phyloP scores from a whole-genome alignment of 1,139 yeast genomes.

The Meyerozyma sp. region DNA sequence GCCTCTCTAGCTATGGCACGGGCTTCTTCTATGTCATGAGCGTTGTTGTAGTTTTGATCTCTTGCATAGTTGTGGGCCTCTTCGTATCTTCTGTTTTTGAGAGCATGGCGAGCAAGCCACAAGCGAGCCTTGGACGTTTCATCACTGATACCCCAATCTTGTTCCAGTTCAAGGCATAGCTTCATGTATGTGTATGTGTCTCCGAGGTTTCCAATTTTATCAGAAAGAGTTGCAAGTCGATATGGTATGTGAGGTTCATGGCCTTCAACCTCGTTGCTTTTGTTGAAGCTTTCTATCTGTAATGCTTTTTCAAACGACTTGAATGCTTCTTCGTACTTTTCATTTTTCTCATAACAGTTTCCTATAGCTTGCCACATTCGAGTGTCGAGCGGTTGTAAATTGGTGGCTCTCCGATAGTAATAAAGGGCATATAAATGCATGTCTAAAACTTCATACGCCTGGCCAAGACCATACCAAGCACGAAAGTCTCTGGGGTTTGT shows the following conservation, averaged over 20 bases:
- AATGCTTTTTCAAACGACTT: slow-evolving; percentile 54
- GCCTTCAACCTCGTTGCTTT: slow-evolving; percentile 10
- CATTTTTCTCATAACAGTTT: slow-evolving; percentile 78
- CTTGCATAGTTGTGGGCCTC: slow-evolving; percentile 72
- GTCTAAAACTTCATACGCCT: slow-evolving; percentile 94
- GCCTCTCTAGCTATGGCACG: slow-evolving; percentile 77
- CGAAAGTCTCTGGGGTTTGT: slow-evolving; percentile 85
- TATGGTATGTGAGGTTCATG: slow-evolving; percentile 51
- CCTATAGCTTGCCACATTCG: slow-evolving; percentile 98
- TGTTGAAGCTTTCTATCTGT: slow-evolving; percentile 36
- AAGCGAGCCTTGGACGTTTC: slow-evolving; percentile 79
- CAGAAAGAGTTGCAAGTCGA: slow-evolving; percentile 66
- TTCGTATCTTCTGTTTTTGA: slow-evolving; percentile 51
- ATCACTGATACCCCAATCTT: slow-evolving; percentile 63
- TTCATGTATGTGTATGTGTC: slow-evolving; percentile 67
- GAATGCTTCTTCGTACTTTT: slow-evolving; percentile 61
- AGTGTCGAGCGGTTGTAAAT: slow-evolving; percentile 81
- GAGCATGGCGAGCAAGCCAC: slow-evolving; percentile 79
- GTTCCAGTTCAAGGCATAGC: slow-evolving; percentile 64
- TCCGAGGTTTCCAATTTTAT: slow-evolving; percentile 44
- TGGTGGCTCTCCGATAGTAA: slow-evolving; percentile 88
- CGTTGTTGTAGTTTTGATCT: slow-evolving; percentile 69
- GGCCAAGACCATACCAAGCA: slow-evolving; percentile 99
- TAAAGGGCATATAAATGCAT: slow-evolving; percentile 91
- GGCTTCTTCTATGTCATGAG: slow-evolving; percentile 88